Evolutionary conservation across 2,329 filamentous ascomycete genomes (phyloP), one percentile per base, ranked within the genome.

Genomic region (Talaromyces amestolkiae): DNA sequence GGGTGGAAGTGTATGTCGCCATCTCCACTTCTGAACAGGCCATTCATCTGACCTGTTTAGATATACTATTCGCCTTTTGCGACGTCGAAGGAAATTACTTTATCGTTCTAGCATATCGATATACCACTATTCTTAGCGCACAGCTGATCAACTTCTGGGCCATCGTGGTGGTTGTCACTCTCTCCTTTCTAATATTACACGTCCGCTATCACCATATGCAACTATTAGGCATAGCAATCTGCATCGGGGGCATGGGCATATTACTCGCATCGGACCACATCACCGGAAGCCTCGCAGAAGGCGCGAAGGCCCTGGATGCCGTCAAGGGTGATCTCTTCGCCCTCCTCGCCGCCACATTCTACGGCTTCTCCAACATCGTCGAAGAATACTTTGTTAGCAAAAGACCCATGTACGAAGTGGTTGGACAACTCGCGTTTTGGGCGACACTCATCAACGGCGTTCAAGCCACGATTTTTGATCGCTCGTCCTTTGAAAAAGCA

Each of bases 121-220:
- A 96, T 83, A 97, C 94, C 63, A 97, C 93, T 73, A 90, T 97
- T 71, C 85, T 98, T 58, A 95, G 91, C 22, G 93, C 93, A 17
- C 93, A 98, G 83, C 86, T 99, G 61, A 92, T 99, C 81, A 97
- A 97, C 84, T 98, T 98, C 82, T 98, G 94, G 94, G 91, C 93
- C 71, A 98, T 99, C 70, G 91, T 96, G 60, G 89, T 94, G 68
- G 95, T 99, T 24, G 92, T 98, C 22, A 75, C 91, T 67, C 81
- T 97, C 69, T 97, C 92, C 33, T 93, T 96, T 80, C 70, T 89
- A 69, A 83, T 97, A 71, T 86, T 99, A 65, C 86, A 85, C 70
- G 95, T 99, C 53, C 91, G 95, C 72, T 99, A 99, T 84, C 92
- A 93, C 80, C 82, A 86, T 75, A 87, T 91, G 66, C 95, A 98